A percentile compares a stretch with the other conserved stretches of the same genome.
These are phyloP conservation scores for Rubia occidens DNA, from an alignment of 305 asterid genomes.

Conservation along the genomic window DNA sequence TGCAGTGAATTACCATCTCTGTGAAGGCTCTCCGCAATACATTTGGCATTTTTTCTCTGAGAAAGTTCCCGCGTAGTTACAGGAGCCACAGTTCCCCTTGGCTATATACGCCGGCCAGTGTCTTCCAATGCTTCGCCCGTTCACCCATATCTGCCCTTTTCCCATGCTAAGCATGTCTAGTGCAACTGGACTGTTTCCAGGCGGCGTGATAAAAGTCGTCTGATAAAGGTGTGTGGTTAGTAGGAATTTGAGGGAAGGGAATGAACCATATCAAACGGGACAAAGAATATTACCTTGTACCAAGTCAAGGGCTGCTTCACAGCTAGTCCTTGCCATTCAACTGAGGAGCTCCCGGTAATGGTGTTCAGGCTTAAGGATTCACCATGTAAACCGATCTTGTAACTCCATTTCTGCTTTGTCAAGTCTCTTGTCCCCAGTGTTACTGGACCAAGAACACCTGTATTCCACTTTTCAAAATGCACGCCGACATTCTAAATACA, in stretches of 20 bases:
- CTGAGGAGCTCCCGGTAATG: constrained; percentile 53
- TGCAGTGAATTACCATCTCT: constrained; percentile 51
- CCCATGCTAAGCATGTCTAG: constrained; percentile 33
- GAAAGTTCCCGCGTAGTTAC: constrained; percentile 61
- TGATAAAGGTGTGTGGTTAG: constrained; percentile 11
- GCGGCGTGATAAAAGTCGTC: constrained; percentile 31
- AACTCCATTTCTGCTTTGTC: constrained; percentile 70
- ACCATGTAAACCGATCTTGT: constrained; percentile 80
- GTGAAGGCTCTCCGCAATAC: constrained; percentile 68
- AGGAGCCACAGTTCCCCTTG: constrained; percentile 49
- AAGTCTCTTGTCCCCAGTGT: constrained; percentile 67
- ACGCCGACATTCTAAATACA: constrained; percentile 58
- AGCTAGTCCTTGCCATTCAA: constrained; percentile 60
- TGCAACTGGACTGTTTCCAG: constrained; percentile 32
- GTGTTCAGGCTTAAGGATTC: constrained; percentile 49
- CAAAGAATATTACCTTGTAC: constrained; percentile 58
- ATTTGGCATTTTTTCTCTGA: constrained; percentile 59
- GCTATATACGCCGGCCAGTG: constrained; percentile 57
- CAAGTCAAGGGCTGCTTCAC: constrained; percentile 74
- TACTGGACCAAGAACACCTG: constrained; percentile 87
- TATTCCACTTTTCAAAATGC: constrained; percentile 70
- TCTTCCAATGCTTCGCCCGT: constrained; percentile 33
- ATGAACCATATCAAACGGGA: not conserved
- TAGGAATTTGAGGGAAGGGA: not conserved
- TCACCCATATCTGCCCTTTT: constrained; percentile 36